Evolutionary conservation across 2,329 filamentous ascomycete species (phyloP).

Genomic region (Zymoseptoria crescenta): DNA sequence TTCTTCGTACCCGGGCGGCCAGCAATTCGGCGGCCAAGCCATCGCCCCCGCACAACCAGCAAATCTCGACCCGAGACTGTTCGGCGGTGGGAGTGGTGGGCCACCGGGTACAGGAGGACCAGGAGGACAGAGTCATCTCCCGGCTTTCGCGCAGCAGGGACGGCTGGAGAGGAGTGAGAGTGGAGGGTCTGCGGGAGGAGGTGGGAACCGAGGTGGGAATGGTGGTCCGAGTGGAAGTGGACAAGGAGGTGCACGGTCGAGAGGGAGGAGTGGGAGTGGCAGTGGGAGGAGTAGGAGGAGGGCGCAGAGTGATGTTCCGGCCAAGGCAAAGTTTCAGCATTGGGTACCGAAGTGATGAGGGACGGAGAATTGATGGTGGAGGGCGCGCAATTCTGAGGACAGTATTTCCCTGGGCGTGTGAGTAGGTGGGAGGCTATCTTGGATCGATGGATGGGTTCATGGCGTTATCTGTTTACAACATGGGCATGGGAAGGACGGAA

Average conservation of each 20-base stretch:
- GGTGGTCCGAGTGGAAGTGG: neutral
- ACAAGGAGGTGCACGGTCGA: neutral
- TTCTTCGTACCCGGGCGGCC: constrained; percentile 3
- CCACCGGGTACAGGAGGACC: neutral
- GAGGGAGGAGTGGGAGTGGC: neutral
- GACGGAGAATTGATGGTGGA: neutral
- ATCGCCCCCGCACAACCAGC: constrained; percentile 21
- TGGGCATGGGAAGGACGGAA: too few relatives aligned
- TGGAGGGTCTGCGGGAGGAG: neutral
- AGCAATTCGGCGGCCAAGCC: constrained; percentile 19
- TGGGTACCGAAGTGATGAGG: neutral
- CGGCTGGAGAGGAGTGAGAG: constrained; percentile 3
- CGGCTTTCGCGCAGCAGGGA: constrained; percentile 25
- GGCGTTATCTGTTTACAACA: too few relatives aligned
- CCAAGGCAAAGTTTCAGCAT: neutral
- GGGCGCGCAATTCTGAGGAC: too few relatives aligned
- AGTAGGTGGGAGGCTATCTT: too few relatives aligned
- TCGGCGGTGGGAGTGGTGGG: constrained; percentile 8
- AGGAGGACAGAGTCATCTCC: constrained; percentile 10
- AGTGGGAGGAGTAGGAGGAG: neutral
- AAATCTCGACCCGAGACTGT: constrained; percentile 7
- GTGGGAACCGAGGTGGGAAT: neutral
- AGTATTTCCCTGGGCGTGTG: too few relatives aligned
- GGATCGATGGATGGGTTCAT: too few relatives aligned
- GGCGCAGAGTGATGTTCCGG: constrained; percentile 1